Evolutionary conservation across 2,329 filamentous ascomycete species (phyloP).

Genomic region (Dothideomycetes sp.): DNA sequence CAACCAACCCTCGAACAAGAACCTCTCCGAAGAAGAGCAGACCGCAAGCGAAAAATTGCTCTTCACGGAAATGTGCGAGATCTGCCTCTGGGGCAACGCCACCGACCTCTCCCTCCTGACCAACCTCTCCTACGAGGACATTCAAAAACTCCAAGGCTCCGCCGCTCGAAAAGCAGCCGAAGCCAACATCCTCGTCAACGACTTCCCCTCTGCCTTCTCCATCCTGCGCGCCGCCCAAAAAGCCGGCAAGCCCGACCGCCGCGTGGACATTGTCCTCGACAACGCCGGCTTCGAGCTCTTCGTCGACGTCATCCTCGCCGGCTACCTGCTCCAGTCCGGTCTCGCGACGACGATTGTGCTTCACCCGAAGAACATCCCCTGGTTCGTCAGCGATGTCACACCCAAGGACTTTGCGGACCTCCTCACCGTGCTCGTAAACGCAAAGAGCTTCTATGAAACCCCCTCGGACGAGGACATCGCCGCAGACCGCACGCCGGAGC

Average conservation of each 20-base stretch:
- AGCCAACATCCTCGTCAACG: constrained; percentile 85
- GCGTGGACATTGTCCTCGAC: constrained; percentile 90
- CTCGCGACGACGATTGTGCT: constrained; percentile 80
- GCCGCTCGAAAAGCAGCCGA: constrained; percentile 77
- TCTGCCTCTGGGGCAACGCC: constrained; percentile 94
- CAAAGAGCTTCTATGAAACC: constrained; percentile 67
- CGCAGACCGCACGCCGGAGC: constrained; percentile 43
- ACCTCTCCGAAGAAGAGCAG: constrained; percentile 41
- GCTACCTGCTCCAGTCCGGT: constrained; percentile 73
- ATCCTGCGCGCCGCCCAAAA: constrained; percentile 54
- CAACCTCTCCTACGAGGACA: constrained; percentile 84
- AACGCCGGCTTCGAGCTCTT: constrained; percentile 97
- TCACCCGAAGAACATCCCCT: constrained; percentile 89
- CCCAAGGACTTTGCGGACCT: constrained; percentile 77
- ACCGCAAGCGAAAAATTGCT: constrained; percentile 63
- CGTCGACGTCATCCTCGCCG: constrained; percentile 84
- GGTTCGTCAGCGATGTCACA: constrained; percentile 95
- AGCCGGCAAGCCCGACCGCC: constrained; percentile 52
- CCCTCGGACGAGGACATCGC: constrained; percentile 55
- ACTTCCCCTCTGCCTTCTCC: constrained; percentile 63
- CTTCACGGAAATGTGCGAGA: constrained; percentile 89
- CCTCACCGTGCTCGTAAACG: constrained; percentile 65
- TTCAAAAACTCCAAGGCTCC: constrained; percentile 88
- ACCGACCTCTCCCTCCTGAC: constrained; percentile 89
- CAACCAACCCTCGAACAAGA: constrained; percentile 40